Conservation (phyloP, 148 eudicot species). For the Arbutus unedo region DNA sequence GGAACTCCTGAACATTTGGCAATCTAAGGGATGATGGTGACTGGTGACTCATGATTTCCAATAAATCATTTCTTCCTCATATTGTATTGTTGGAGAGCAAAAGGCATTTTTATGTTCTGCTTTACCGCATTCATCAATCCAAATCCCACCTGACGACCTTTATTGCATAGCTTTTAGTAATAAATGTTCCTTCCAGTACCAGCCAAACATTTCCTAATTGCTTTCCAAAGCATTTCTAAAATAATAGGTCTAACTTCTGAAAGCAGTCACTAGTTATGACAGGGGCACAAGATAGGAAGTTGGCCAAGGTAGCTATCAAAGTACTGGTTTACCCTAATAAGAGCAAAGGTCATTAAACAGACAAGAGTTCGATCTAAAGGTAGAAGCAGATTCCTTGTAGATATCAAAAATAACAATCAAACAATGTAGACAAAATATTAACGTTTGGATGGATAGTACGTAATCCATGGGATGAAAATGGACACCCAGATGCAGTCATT, state of each 20-base stretch:
- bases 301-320: background rate
- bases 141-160: background rate
- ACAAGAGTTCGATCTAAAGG: slow-evolving; percentile 2
- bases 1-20: background rate
- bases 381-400: background rate
- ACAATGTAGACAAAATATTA: background rate
- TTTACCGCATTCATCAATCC: background rate
- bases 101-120: background rate
- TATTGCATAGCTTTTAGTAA: background rate
- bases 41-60: background rate
- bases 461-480: background rate
- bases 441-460: background rate
- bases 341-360: background rate
- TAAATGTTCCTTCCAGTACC: background rate
- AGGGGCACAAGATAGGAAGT: background rate
- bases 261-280: background rate
- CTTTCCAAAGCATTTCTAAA: background rate
- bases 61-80: background rate
- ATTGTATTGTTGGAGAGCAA: background rate
- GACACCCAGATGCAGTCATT: background rate
- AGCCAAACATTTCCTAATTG: background rate
- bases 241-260: too few relatives aligned
- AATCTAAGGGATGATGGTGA: background rate
- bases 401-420: background rate
- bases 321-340: background rate